Evolutionary conservation across 1,139 yeast genomes (phyloP).

Genomic region (Debaryomyces nepalensis): DNA sequence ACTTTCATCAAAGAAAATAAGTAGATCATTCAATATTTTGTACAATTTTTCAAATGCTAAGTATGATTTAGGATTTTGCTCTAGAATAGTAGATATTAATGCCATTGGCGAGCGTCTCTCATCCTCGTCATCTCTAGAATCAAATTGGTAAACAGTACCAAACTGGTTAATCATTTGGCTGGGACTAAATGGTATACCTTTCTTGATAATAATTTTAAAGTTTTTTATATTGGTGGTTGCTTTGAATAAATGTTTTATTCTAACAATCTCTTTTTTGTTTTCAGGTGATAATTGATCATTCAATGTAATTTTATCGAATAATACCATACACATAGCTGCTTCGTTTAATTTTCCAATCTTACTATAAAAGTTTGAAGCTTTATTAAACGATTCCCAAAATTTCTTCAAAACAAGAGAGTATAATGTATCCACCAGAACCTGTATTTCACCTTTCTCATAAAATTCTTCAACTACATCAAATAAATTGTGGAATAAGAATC

Average conservation of each 20-base stretch:
- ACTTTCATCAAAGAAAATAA: constrained; percentile 25
- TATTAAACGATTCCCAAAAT: constrained; percentile 60
- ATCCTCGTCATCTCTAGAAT: constrained; percentile 15
- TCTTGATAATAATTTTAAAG: constrained; percentile 44
- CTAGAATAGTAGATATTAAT: constrained; percentile 47
- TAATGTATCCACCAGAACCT: constrained; percentile 19
- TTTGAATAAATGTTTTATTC: constrained; percentile 35
- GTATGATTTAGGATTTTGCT: constrained; percentile 59
- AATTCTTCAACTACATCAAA: constrained; percentile 35
- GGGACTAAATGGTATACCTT: constrained; percentile 35
- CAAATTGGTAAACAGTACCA: constrained; percentile 19
- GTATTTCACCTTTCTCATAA: constrained; percentile 25
- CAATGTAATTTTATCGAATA: constrained; percentile 32
- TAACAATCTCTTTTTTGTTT: constrained; percentile 24
- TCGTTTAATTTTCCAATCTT: constrained; percentile 50
- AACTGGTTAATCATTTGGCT: constrained; percentile 31
- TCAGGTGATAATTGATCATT: constrained; percentile 16
- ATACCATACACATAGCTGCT: constrained; percentile 43
- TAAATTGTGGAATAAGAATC: constrained; percentile 42
- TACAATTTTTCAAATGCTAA: constrained; percentile 50
- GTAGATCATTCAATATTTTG: constrained; percentile 45
- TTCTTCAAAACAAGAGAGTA: constrained; percentile 34
- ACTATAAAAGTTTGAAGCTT: constrained; percentile 54
- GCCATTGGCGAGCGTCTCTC: constrained; percentile 29
- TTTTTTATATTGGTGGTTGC: constrained; percentile 35